Percentiles rank a stretch among this genome's conserved stretches.
Evolutionary conservation across 2,329 filamentous ascomycete genomes (phyloP).

Genomic region (Colletotrichum sp.): DNA sequence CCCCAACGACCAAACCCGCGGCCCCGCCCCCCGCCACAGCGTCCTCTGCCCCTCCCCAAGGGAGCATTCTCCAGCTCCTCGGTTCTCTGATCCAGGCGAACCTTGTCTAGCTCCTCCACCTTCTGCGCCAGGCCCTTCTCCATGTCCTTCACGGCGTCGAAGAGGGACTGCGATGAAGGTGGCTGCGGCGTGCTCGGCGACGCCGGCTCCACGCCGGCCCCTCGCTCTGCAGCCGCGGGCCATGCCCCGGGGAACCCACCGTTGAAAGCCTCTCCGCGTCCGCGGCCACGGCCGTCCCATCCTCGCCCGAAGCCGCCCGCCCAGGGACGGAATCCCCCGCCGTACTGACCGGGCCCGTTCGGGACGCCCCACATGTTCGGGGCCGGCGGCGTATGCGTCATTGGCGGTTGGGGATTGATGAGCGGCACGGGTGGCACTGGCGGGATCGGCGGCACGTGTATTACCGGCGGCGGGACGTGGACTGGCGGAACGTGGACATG

Average conservation of each 20-base stretch:
- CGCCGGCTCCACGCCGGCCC: neutral
- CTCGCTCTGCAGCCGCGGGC: neutral
- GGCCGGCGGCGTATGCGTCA: neutral
- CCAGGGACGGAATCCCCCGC: neutral
- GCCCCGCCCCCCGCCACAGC: neutral
- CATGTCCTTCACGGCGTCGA: neutral
- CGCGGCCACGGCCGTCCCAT: neutral
- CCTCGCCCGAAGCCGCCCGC: slow-evolving; percentile 2
- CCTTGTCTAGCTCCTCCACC: slow-evolving; percentile 20
- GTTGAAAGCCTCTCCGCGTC: neutral
- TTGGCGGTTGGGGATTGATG: neutral
- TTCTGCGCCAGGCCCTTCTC: neutral
- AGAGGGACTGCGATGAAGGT: slow-evolving; percentile 10
- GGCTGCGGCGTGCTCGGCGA: neutral
- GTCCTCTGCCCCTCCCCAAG: neutral
- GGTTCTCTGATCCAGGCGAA: neutral
- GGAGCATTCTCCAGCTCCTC: slow-evolving; percentile 8
- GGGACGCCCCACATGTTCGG: neutral
- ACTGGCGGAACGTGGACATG: neutral
- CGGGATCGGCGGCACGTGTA: neutral
- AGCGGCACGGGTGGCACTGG: neutral
- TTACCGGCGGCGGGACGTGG: neutral
- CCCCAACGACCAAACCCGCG: neutral
- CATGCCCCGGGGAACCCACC: neutral
- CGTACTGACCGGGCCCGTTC: neutral